A percentile compares a stretch with the other conserved stretches of the same genome.
Evolutionary conservation across 495 filamentous ascomycete genomes (phyloP).

Genomic region (Trichoderma erinaceum): DNA sequence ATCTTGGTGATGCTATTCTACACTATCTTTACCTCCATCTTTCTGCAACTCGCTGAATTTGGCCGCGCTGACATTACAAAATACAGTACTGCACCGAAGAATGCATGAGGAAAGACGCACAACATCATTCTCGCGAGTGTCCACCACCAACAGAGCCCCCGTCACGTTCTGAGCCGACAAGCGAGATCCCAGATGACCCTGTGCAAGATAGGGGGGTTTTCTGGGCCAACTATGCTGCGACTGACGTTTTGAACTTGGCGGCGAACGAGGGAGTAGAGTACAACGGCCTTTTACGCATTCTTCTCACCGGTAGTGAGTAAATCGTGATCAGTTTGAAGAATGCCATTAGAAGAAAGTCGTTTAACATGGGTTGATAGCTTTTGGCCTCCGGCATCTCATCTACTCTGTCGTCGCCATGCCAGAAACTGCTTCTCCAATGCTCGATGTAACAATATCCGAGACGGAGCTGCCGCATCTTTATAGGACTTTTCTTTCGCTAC

Average conservation of each 20-base stretch:
- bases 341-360: neutral
- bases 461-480: neutral
- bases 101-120: neutral
- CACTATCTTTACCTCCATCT: neutral
- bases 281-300: neutral
- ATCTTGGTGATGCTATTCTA: no score
- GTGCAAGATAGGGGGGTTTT: neutral
- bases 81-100: neutral
- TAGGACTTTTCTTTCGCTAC: neutral
- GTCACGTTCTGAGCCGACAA: no score
- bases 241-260: slow-evolving; percentile 1
- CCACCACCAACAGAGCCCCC: neutral
- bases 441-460: neutral
- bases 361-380: neutral
- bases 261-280: slow-evolving; percentile 5
- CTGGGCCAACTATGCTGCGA: neutral
- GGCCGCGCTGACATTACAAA: neutral
- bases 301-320: neutral
- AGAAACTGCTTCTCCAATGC: neutral
- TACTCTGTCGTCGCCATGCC: neutral
- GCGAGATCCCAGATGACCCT: neutral
- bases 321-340: neutral
- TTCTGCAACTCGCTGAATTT: neutral
- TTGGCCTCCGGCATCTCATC: neutral
- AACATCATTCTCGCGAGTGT: neutral